Evolutionary conservation across 352 stramenopile genomes (phyloP).

Genomic region (Phytophthora idaei): DNA sequence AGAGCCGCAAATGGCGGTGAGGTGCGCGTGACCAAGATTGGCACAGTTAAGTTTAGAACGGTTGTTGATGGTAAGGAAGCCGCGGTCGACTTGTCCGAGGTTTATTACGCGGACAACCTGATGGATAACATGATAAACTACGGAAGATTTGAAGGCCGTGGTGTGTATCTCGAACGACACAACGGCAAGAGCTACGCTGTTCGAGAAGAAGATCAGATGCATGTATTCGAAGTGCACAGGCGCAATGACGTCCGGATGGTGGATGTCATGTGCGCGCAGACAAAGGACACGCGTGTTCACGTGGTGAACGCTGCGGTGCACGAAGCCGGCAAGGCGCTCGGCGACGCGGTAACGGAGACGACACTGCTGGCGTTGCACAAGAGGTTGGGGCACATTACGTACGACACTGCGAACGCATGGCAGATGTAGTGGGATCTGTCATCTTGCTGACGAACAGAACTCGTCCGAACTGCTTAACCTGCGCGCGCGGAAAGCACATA

Average conservation of each 20-base stretch:
- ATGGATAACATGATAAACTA: not conserved
- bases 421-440: not conserved
- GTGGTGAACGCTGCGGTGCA: not conserved
- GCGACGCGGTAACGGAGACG: not conserved
- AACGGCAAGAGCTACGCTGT: not conserved
- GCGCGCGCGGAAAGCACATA: not conserved
- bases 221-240: not conserved
- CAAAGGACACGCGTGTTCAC: not conserved
- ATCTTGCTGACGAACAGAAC: conserved; percentile 1
- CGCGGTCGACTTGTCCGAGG: not conserved
- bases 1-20: not conserved
- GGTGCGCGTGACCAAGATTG: not conserved
- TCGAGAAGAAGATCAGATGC: not conserved
- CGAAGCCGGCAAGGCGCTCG: not conserved
- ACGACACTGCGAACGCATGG: conserved; percentile 9
- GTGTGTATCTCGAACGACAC: not conserved
- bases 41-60: not conserved
- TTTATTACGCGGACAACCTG: not conserved
- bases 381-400: not conserved
- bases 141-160: not conserved
- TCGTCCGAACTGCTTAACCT: conserved; percentile 6
- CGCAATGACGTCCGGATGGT: conserved; percentile 1
- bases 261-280: not conserved
- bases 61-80: not conserved
- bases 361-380: not conserved